Conservation (phyloP, 768 basidiomycete species). For the Boletellus ananiceps region DNA sequence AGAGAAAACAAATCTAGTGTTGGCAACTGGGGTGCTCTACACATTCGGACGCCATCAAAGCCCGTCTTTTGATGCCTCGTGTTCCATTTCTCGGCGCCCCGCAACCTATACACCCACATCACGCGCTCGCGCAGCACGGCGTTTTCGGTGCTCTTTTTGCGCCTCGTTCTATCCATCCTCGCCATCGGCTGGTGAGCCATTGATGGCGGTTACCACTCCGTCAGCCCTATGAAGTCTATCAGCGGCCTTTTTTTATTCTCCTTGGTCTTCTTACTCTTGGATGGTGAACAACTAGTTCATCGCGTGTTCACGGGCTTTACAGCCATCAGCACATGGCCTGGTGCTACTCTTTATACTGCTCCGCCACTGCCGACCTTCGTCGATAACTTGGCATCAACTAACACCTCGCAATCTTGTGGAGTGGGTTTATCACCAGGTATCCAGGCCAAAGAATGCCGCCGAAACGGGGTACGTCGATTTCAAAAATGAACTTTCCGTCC, state of each 20-base stretch:
- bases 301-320: neutral
- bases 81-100: neutral
- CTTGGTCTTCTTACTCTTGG: neutral
- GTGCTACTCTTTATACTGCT: neutral
- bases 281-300: neutral
- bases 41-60: conserved; percentile 1
- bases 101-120: neutral
- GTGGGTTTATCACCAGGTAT: neutral
- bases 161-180: neutral
- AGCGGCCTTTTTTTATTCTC: neutral
- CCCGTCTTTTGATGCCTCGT: neutral
- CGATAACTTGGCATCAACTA: neutral
- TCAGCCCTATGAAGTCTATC: neutral
- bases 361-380: neutral
- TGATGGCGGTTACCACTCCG: neutral
- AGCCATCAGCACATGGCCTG: neutral
- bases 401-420: neutral
- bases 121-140: neutral
- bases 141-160: neutral
- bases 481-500: neutral
- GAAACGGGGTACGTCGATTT: neutral
- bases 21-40: neutral
- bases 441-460: neutral
- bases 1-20: neutral
- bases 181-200: neutral